These are phyloP conservation scores for Colletotrichum costaricense DNA, from an alignment of 2,329 filamentous ascomycete genomes.

Conservation along the genomic window DNA sequence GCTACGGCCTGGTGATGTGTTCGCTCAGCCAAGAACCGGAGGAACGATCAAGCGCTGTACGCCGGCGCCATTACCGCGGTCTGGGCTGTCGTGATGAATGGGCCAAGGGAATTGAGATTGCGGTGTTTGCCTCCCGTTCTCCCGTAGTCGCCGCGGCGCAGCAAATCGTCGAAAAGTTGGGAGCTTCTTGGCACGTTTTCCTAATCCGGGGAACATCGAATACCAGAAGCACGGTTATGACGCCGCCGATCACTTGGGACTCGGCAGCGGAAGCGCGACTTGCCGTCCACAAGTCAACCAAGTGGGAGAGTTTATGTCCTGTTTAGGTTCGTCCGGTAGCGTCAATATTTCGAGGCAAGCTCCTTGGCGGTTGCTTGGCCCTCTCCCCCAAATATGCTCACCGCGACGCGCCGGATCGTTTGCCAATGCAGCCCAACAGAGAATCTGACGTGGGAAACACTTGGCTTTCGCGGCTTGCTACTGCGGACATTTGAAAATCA, in stretches of 20 bases:
- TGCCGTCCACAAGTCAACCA: background rate
- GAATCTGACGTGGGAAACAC: background rate
- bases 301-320: conserved; percentile 4
- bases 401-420: background rate
- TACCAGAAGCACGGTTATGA: background rate
- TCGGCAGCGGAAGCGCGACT: conserved; percentile 18
- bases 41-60: background rate
- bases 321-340: conserved; percentile 1
- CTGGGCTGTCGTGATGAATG: conserved; percentile 21
- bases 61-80: background rate
- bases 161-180: background rate
- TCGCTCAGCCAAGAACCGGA: conserved; percentile 13
- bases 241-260: conserved; percentile 13
- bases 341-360: conserved; percentile 4
- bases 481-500: background rate
- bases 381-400: background rate
- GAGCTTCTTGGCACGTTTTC: background rate
- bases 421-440: no score
- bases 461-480: background rate
- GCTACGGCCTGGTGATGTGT: conserved; percentile 5
- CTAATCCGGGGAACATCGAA: background rate
- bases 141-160: background rate
- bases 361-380: conserved; percentile 18
- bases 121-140: conserved; percentile 1
- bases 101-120: conserved; percentile 19